phyloP scores from a whole-genome alignment of 805 yeast genomes.

The Saccharomyces jurei region DNA sequence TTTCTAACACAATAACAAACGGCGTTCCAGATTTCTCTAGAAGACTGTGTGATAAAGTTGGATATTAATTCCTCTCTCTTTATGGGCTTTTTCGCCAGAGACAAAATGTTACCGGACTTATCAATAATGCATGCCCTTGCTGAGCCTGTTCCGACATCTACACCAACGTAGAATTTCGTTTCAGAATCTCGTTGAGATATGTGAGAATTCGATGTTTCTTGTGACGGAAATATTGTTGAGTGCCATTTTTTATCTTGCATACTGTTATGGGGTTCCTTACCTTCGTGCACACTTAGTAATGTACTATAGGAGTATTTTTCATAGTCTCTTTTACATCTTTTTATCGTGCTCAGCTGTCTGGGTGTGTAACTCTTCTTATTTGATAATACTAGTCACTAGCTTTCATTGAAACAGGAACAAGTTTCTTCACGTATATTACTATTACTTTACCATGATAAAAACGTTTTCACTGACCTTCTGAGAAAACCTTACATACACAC shows the following conservation, averaged over 20 bases:
- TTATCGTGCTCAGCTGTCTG: neutral
- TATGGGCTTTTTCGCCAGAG: slow-evolving; percentile 71
- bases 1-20: slow-evolving; percentile 75
- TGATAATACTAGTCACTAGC: neutral
- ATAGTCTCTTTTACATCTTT: neutral
- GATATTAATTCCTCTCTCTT: slow-evolving; percentile 69
- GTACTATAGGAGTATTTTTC: too few species aligned
- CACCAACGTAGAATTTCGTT: slow-evolving; percentile 51
- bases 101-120: slow-evolving; percentile 69
- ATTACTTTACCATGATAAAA: neutral
- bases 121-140: slow-evolving; percentile 92
- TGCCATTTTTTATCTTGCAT: neutral
- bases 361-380: neutral
- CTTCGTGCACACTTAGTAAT: neutral
- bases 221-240: neutral
- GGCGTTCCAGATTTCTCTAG: slow-evolving; percentile 85
- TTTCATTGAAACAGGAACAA: neutral
- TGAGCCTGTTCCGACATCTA: slow-evolving; percentile 96
- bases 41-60: slow-evolving; percentile 73
- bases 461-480: neutral
- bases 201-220: neutral
- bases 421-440: neutral
- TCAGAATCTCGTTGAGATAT: neutral
- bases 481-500: neutral
- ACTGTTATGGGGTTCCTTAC: neutral